Evolutionary conservation across 2,329 filamentous ascomycete species (phyloP).

Genomic region (Phyllosticta citriasiana): DNA sequence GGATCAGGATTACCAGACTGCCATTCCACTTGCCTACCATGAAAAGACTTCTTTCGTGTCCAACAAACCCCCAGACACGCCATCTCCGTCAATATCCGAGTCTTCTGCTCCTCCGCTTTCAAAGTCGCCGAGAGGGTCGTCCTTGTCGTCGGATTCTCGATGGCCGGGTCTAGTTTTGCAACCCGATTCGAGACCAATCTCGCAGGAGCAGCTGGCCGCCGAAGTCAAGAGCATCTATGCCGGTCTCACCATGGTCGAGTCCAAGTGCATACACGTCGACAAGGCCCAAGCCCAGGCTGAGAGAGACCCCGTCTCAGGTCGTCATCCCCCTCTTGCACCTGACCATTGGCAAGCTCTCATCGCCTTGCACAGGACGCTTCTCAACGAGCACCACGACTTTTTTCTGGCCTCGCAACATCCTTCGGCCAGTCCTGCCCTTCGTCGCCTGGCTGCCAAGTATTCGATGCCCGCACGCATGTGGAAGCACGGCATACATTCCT

Average conservation of each 20-base stretch:
- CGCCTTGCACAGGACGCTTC: conserved; percentile 65
- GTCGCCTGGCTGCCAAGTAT: conserved; percentile 65
- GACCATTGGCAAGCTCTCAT: conserved; percentile 82
- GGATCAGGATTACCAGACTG: background rate
- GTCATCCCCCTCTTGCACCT: conserved; percentile 35
- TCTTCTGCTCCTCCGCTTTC: conserved; percentile 3
- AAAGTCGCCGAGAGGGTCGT: conserved; percentile 24
- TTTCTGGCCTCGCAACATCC: conserved; percentile 84
- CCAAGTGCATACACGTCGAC: conserved; percentile 77
- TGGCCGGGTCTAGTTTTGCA: conserved; percentile 41
- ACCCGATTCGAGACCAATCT: conserved; percentile 58
- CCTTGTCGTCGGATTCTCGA: conserved; percentile 20
- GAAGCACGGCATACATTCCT: conserved; percentile 82
- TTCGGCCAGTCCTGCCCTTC: conserved; percentile 57
- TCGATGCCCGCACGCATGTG: conserved; percentile 92
- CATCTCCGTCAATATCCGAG: background rate
- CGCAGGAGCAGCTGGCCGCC: conserved; percentile 65
- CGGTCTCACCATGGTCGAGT: conserved; percentile 76
- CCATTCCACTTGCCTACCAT: background rate
- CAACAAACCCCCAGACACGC: background rate
- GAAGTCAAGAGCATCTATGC: conserved; percentile 81
- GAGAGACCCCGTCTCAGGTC: conserved; percentile 38
- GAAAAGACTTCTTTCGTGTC: background rate
- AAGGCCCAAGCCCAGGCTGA: conserved; percentile 47
- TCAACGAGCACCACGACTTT: conserved; percentile 57